These are phyloP conservation scores for Sphagnum contortum DNA, from an alignment of 225 moss, liverwort and hornwort genomes.

Conservation along the genomic window DNA sequence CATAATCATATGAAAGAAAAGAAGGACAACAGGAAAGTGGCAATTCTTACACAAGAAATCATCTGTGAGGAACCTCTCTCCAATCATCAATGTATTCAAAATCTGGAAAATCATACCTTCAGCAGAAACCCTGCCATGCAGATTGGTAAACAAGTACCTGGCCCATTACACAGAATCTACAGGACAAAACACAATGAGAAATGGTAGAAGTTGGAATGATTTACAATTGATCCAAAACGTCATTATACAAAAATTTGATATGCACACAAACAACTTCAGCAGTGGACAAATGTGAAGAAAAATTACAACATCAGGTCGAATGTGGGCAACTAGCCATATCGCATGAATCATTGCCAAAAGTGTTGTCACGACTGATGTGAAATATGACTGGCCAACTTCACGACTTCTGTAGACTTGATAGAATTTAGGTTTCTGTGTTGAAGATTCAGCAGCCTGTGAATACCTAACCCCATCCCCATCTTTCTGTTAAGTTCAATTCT, in stretches of 20 bases:
- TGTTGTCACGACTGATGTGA: slow-evolving; percentile 75
- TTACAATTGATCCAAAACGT: too few species aligned
- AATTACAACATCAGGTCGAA: slow-evolving; percentile 87
- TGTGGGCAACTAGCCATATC: slow-evolving; percentile 48
- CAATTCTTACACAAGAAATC: too few species aligned
- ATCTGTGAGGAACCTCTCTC: too few species aligned
- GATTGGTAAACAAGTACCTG: slow-evolving; percentile 90
- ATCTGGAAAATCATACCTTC: slow-evolving; percentile 37
- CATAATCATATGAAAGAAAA: too few species aligned
- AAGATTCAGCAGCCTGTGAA: too few species aligned
- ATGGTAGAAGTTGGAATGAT: neutral
- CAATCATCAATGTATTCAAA: too few species aligned
- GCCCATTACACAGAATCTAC: slow-evolving; percentile 93
- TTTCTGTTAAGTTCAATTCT: slow-evolving; percentile 66
- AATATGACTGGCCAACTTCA: slow-evolving; percentile 89
- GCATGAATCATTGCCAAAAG: slow-evolving; percentile 65
- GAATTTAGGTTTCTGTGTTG: slow-evolving; percentile 20
- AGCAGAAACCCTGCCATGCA: slow-evolving; percentile 77
- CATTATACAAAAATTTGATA: too few species aligned
- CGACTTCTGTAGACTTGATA: slow-evolving; percentile 69
- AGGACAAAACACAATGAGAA: slow-evolving; percentile 2
- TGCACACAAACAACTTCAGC: too few species aligned
- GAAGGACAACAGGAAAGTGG: too few species aligned
- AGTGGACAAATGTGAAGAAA: too few species aligned
- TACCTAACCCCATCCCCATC: slow-evolving; percentile 14